Conservation (phyloP, 2,329 filamentous ascomycete genomes). For the Trichoderma cornu-damae region DNA sequence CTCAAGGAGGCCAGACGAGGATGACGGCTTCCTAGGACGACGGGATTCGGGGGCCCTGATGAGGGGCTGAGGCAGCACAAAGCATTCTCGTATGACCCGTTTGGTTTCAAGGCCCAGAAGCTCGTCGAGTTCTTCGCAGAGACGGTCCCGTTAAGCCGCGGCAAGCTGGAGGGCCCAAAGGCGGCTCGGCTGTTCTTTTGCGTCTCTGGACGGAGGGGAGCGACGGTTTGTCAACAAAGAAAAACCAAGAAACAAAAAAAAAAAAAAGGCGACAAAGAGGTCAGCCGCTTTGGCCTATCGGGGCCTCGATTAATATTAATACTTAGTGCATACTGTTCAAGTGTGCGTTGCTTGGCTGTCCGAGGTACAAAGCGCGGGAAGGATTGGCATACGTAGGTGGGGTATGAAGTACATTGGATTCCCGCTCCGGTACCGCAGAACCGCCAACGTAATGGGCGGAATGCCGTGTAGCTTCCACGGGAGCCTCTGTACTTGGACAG, state of each 20-base stretch:
- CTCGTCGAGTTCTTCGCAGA: not conserved
- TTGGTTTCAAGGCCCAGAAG: not conserved
- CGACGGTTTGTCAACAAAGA: slow-evolving; percentile 1
- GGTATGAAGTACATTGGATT: not conserved
- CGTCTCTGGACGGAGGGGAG: not conserved
- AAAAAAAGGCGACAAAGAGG: slow-evolving; percentile 2
- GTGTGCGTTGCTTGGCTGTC: too few species aligned
- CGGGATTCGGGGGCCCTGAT: slow-evolving; percentile 8
- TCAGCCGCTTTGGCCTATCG: slow-evolving; percentile 16
- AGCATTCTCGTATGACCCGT: slow-evolving; percentile 15
- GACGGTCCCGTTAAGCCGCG: not conserved
- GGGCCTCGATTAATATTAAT: not conserved
- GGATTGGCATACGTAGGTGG: not conserved
- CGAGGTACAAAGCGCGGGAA: not conserved
- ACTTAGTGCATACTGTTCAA: too few species aligned
- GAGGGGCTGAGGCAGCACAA: slow-evolving; percentile 17
- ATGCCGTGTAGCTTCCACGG: not conserved
- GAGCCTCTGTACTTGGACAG: not conserved
- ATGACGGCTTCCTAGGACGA: slow-evolving; percentile 7
- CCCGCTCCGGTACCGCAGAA: not conserved
- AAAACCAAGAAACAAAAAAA: too few species aligned
- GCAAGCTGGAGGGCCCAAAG: not conserved
- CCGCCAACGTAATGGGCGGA: accelerated
- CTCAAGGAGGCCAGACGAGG: slow-evolving; percentile 8
- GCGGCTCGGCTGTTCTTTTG: not conserved